Base-by-base conservation (phyloP, 441 rosid genomes). In the Monsonia emarginata region DNA sequence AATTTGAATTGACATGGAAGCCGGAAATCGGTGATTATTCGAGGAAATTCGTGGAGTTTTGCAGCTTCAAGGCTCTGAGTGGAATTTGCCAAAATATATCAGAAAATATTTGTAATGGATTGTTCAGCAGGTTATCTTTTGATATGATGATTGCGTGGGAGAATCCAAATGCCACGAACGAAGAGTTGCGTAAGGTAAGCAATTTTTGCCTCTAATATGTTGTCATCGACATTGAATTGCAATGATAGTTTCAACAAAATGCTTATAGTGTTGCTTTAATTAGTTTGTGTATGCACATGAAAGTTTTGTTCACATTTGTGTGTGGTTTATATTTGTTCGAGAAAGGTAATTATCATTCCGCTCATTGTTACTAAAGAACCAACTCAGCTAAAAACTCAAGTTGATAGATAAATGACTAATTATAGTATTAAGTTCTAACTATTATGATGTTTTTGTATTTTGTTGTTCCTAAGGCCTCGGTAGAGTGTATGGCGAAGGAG, bases 101-200 rank as follows among this genome's bases (percentile, higher is more conserved):
- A 69, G 96, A 83, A 66, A 86, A 75, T 61, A 83, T 89, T 0
- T 69, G 52, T 13, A 90, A 89, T 79, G 96, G 86, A 25, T 84
- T 88, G 1, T 88, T 88, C 67, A 78, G 84, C 54, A 80, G 90
- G 63, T 71, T 89, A 72, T 81, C 94, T 1, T 91, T 84, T 30
- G 91, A 94, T 71, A 78, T 84, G 80, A 94, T 94, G 99, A 84
- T 84, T 54, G 90, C 99, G 0, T 88, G 99, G 99, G 89, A 89
- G 78, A 82, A 69, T 58, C 96, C 97, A 30, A 73, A 76, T 18
- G 72, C 81, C 9, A 31, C 66, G 7, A 83, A 83, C 30, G 84
- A 86, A 11, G 81, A 82, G 22, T 67, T 82, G 62, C 61, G 32
- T 58, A 4, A 5, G 65, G 94, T 86, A 61, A 46, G 54, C 30